Percentiles rank a stretch among this genome's conserved stretches.
Evolutionary conservation across 1,284 basidiomycete species (phyloP).

Genomic region (Rhizopogon hawkerae): DNA sequence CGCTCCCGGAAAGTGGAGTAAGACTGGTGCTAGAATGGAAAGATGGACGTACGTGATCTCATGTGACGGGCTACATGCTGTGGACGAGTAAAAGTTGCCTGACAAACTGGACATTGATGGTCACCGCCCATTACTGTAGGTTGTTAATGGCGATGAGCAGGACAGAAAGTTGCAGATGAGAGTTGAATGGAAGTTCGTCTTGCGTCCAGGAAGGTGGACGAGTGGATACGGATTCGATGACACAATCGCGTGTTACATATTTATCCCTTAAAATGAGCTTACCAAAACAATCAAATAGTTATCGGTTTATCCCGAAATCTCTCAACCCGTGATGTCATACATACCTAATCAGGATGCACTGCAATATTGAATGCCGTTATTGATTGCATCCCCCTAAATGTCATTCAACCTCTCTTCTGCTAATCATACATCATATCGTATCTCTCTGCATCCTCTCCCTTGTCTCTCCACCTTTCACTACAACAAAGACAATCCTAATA

Average conservation of each 20-base stretch:
- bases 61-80: conserved; percentile 88
- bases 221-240: conserved; percentile 26
- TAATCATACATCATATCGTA: background rate
- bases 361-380: conserved; percentile 3
- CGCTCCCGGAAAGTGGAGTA: conserved; percentile 8
- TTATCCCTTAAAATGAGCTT: conserved; percentile 20
- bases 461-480: background rate
- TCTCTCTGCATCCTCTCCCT: background rate
- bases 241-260: conserved; percentile 28
- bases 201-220: conserved; percentile 10
- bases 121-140: conserved; percentile 50
- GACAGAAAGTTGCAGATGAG: background rate
- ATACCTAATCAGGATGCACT: conserved; percentile 7
- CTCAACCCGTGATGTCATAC: conserved; percentile 21
- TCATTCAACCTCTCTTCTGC: background rate
- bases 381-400: background rate
- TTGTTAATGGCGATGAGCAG: background rate
- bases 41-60: conserved; percentile 65
- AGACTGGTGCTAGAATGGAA: conserved; percentile 11
- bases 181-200: conserved; percentile 8
- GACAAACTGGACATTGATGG: conserved; percentile 74
- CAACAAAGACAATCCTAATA: background rate
- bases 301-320: conserved; percentile 2
- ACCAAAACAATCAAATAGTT: conserved; percentile 5
- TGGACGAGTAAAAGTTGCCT: conserved; percentile 80